Evolutionary conservation across 2,329 filamentous ascomycete genomes (phyloP).

Genomic region (Hirsutella minnesotensis): DNA sequence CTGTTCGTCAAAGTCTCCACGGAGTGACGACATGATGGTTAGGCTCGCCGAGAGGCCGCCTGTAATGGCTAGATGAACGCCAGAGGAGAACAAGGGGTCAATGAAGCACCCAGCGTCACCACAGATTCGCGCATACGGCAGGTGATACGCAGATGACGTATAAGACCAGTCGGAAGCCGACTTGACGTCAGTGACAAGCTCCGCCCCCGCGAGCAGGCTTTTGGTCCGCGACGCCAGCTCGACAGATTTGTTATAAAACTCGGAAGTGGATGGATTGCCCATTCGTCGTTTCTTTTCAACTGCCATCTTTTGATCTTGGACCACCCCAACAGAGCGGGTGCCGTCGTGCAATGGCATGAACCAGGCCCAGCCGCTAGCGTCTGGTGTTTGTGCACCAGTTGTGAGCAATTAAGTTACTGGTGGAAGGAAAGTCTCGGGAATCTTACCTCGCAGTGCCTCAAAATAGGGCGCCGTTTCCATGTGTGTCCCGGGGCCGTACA

Average conservation of each 20-base stretch:
- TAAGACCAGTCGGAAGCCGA: conserved; percentile 36
- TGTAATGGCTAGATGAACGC: conserved; percentile 31
- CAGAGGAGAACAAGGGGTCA: conserved; percentile 36
- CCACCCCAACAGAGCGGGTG: conserved; percentile 29
- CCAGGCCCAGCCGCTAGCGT: conserved; percentile 38
- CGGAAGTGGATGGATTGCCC: conserved; percentile 7
- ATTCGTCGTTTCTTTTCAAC: conserved; percentile 18
- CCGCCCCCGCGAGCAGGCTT: conserved; percentile 17
- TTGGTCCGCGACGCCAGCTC: conserved; percentile 18
- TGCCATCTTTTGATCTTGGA: conserved; percentile 25
- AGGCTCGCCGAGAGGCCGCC: conserved; percentile 31
- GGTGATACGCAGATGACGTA: conserved; percentile 27
- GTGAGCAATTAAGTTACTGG: neutral
- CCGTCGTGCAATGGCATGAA: conserved; percentile 36
- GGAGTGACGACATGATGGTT: conserved; percentile 26
- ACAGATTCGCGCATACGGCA: conserved; percentile 24
- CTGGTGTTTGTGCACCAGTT: conserved; percentile 20
- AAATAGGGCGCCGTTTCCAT: conserved; percentile 28
- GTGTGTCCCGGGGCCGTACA: conserved; percentile 21
- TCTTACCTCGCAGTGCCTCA: conserved; percentile 23
- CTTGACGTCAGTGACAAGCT: conserved; percentile 23
- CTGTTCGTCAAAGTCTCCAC: conserved; percentile 25
- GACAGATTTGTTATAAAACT: conserved; percentile 23
- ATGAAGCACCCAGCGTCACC: conserved; percentile 38
- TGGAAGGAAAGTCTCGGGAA: neutral